Conservation (phyloP, 169 alveolate genomes). For the Plasmodium coatneyi region DNA sequence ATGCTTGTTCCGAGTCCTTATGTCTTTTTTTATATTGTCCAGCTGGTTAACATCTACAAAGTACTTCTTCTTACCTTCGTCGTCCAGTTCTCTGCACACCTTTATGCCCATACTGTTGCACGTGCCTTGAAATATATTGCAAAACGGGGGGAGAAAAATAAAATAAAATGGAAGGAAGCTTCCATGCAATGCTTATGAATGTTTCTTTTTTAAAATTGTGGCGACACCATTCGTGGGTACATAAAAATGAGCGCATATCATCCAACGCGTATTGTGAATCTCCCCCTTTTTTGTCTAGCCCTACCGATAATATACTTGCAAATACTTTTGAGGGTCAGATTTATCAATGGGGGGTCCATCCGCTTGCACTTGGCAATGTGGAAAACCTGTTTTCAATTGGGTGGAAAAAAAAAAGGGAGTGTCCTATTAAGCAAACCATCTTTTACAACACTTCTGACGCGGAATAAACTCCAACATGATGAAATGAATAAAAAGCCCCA, state of each 20-base stretch:
- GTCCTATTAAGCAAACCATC: neutral
- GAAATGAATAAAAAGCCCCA: neutral
- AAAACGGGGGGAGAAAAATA: neutral
- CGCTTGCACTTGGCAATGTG: slow-evolving; percentile 89
- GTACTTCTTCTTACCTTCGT: slow-evolving; percentile 87
- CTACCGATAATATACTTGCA: slow-evolving; percentile 80
- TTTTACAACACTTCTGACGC: neutral
- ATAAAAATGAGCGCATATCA: neutral
- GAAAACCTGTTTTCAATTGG: slow-evolving; percentile 79
- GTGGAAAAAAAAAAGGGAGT: neutral
- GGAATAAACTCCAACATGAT: neutral
- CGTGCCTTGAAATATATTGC: slow-evolving; percentile 75
- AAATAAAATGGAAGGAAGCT: neutral
- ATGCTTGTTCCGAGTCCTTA: slow-evolving; percentile 77
- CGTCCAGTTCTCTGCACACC: slow-evolving; percentile 84
- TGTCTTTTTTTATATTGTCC: slow-evolving; percentile 86
- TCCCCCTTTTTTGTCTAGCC: slow-evolving; percentile 39
- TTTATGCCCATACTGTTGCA: slow-evolving; percentile 85
- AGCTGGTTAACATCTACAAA: slow-evolving; percentile 84
- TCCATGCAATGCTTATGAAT: neutral
- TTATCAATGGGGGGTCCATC: slow-evolving; percentile 89
- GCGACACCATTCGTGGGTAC: neutral
- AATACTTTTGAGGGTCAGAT: slow-evolving; percentile 80
- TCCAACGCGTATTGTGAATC: neutral
- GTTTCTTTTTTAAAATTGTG: neutral